These are phyloP conservation scores for Lasiosphaeris hirsuta DNA, from an alignment of 495 filamentous ascomycete genomes.

Conservation along the genomic window DNA sequence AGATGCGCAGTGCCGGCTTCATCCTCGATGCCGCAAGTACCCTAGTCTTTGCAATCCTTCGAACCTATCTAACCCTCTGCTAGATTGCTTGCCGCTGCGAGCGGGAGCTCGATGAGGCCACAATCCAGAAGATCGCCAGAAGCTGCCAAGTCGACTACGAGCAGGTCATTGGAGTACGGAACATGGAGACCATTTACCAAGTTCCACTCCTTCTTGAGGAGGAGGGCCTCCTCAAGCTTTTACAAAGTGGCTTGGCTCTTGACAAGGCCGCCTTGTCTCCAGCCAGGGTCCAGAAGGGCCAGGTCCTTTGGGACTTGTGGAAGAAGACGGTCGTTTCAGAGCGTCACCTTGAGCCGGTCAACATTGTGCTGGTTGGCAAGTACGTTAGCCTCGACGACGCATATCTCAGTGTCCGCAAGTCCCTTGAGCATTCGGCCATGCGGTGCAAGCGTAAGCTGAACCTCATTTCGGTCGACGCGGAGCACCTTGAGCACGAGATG, in stretches of 20 bases:
- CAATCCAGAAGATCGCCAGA: conserved; percentile 81
- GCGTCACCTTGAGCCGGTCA: conserved; percentile 62
- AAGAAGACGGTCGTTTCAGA: conserved; percentile 60
- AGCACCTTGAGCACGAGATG: conserved; percentile 68
- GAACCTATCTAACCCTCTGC: conserved; percentile 2
- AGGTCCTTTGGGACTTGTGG: conserved; percentile 65
- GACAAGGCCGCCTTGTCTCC: not conserved
- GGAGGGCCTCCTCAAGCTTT: conserved; percentile 54
- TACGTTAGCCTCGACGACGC: conserved; percentile 75
- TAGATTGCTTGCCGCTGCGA: conserved; percentile 91
- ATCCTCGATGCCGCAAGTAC: conserved; percentile 71
- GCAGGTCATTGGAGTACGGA: conserved; percentile 81
- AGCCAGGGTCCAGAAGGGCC: not conserved
- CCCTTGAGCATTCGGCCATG: conserved; percentile 91
- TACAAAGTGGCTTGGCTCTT: conserved; percentile 39
- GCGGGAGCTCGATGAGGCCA: conserved; percentile 62
- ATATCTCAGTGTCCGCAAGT: conserved; percentile 78
- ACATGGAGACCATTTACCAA: conserved; percentile 85
- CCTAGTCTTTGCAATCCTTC: not conserved
- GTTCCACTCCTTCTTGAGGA: conserved; percentile 85
- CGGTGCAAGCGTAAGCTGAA: conserved; percentile 74
- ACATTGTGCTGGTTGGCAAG: conserved; percentile 89
- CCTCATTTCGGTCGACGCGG: conserved; percentile 78
- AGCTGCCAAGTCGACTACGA: conserved; percentile 77
- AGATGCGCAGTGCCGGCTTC: conserved; percentile 75